phyloP scores from a whole-genome alignment of 139 green algal genomes.

The Chlorella vulgaris region DNA sequence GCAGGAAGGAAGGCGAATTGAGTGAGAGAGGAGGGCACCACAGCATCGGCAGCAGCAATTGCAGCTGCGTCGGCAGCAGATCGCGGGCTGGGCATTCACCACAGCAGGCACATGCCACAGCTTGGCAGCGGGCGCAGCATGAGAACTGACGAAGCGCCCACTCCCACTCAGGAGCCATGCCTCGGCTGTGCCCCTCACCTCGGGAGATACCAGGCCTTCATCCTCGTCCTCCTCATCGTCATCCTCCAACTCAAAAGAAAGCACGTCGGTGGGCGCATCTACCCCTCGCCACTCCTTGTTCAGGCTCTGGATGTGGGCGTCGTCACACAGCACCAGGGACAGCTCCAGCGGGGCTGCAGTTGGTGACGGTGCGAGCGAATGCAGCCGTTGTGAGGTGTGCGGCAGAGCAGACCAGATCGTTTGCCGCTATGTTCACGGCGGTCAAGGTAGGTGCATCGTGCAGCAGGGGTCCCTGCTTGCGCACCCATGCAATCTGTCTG shows the following conservation, averaged over 20 bases:
- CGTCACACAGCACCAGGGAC: slow-evolving; percentile 87
- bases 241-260: slow-evolving; percentile 89
- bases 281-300: slow-evolving; percentile 82
- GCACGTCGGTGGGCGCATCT: slow-evolving; percentile 88
- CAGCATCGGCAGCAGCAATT: too few relatives aligned
- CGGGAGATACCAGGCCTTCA: neutral
- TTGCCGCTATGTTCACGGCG: neutral
- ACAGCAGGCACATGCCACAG: too few relatives aligned
- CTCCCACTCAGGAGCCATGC: too few relatives aligned
- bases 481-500: too few relatives aligned
- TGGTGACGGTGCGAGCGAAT: neutral
- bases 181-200: neutral
- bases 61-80: too few relatives aligned
- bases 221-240: slow-evolving; percentile 46
- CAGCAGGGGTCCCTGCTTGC: neutral
- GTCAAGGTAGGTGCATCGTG: neutral
- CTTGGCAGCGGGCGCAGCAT: too few relatives aligned
- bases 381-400: too few relatives aligned
- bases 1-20: too few relatives aligned
- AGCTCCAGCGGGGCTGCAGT: slow-evolving; percentile 62
- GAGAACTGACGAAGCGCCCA: too few relatives aligned
- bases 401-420: too few relatives aligned
- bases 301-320: slow-evolving; percentile 80
- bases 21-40: too few relatives aligned
- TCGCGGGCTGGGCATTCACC: too few relatives aligned